phyloP scores from a whole-genome alignment of 768 basidiomycete genomes.

The Tulasnella sp. region DNA sequence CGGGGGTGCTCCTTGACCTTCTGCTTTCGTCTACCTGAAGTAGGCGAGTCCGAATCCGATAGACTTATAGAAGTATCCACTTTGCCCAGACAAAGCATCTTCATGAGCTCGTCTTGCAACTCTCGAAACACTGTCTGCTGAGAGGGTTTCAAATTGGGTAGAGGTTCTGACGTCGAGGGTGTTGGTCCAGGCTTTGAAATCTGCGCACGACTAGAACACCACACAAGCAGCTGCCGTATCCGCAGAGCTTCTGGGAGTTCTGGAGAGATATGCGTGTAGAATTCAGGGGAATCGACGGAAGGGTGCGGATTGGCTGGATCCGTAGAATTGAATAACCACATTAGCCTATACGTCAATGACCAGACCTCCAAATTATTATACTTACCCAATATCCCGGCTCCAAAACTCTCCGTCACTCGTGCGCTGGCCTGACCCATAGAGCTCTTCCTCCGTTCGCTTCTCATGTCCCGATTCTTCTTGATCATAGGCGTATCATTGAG shows the following conservation, averaged over 20 bases:
- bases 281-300: constrained; percentile 7
- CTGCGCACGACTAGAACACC: constrained; percentile 16
- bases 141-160: constrained; percentile 2
- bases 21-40: neutral
- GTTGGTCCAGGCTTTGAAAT: neutral
- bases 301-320: constrained; percentile 16
- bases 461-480: constrained; percentile 14
- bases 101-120: constrained; percentile 18
- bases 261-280: constrained; percentile 18
- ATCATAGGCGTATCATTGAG: constrained; percentile 17
- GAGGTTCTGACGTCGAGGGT: neutral
- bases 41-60: neutral
- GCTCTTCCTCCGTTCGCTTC: constrained; percentile 16
- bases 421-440: constrained; percentile 12
- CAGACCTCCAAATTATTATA: neutral
- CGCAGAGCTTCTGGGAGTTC: constrained; percentile 18
- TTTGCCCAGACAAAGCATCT: constrained; percentile 18
- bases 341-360: neutral
- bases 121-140: constrained; percentile 7
- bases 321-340: neutral
- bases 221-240: constrained; percentile 17
- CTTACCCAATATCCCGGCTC: constrained; percentile 16
- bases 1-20: constrained; percentile 15
- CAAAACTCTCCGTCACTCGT: constrained; percentile 19
- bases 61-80: neutral